These are phyloP conservation scores for Amaranthus cruentus DNA, from an alignment of 148 eudicot genomes.

Conservation along the genomic window DNA sequence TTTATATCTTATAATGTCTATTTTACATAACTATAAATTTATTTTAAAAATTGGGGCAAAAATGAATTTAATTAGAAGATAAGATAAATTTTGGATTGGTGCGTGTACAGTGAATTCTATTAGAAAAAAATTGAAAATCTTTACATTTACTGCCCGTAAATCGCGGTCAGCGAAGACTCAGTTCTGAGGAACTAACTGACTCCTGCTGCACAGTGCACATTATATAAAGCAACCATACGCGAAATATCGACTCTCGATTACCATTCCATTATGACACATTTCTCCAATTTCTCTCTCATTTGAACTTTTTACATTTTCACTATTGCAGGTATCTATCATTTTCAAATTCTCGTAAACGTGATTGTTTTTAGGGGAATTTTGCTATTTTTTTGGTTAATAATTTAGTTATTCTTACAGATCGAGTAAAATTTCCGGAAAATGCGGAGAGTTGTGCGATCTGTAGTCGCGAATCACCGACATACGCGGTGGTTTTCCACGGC, in stretches of 20 bases:
- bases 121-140: no score
- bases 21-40: no score
- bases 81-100: no score
- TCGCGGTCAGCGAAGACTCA: slow-evolving; percentile 17
- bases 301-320: neutral
- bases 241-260: neutral
- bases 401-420: slow-evolving; percentile 2
- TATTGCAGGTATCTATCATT: no score
- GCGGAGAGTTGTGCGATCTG: slow-evolving; percentile 68
- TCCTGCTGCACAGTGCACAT: neutral
- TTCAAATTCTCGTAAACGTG: neutral
- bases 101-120: no score
- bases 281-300: neutral
- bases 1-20: no score
- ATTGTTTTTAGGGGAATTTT: neutral
- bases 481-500: slow-evolving; percentile 54
- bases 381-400: neutral
- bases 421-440: slow-evolving; percentile 15
- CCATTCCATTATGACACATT: neutral
- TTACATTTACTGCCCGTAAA: slow-evolving; percentile 3
- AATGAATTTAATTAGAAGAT: no score
- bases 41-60: no score
- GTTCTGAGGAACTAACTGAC: slow-evolving; percentile 2
- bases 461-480: slow-evolving; percentile 54
- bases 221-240: neutral